Evolutionary conservation across 345 rosid genomes (phyloP).

Genomic region (Citrus sp.): DNA sequence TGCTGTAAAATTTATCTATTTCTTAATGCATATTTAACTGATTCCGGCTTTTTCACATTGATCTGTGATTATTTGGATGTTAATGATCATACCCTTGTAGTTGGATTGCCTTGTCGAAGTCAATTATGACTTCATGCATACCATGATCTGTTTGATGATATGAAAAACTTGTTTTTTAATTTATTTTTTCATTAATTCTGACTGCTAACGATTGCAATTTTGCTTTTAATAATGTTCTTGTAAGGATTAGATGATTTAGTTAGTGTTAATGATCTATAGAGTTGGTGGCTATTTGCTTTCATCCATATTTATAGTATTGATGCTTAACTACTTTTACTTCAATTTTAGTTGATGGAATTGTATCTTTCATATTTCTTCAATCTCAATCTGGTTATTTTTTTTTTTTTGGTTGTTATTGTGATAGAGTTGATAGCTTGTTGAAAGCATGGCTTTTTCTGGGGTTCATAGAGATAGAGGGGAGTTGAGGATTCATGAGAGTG

Average conservation of each 20-base stretch:
- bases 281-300: conserved; percentile 7
- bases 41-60: conserved; percentile 6
- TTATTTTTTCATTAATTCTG: not conserved
- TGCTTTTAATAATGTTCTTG: conserved; percentile 4
- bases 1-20: conserved; percentile 17
- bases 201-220: not conserved
- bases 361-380: not conserved
- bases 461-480: conserved; percentile 58
- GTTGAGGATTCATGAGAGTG: conserved; percentile 69
- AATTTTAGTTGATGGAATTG: not conserved
- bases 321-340: not conserved
- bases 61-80: conserved; percentile 10
- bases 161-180: not conserved
- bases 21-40: conserved; percentile 20
- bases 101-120: conserved; percentile 17
- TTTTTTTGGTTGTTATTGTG: conserved; percentile 9
- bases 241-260: conserved; percentile 8
- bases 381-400: conserved; percentile 2
- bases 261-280: not conserved
- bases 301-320: conserved; percentile 1
- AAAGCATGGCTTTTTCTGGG: conserved; percentile 67
- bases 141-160: conserved; percentile 1
- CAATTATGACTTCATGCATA: conserved; percentile 15
- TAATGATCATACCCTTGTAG: conserved; percentile 16
- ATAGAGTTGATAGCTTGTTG: conserved; percentile 24